Evolutionary conservation across 305 asterid species (phyloP), one percentile per base, ranked within the genome.

Genomic region (Ilex paraguariensis): DNA sequence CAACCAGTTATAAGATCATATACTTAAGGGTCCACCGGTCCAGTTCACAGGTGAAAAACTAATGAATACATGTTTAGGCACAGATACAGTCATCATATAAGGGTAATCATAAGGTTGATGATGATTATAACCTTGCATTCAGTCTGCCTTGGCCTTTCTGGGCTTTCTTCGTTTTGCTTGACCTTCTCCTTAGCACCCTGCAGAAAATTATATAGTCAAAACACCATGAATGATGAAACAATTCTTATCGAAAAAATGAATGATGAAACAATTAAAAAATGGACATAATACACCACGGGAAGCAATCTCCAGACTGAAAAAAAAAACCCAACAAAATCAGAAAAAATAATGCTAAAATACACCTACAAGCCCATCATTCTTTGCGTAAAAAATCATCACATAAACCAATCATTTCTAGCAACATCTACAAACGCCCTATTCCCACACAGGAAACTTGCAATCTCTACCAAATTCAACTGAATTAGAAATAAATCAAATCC

Each of bases 41-140:
- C 28, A 52, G 56, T 14, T 3, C 11, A 52, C 11, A 16, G n/a
- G 6, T 15, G 28, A 56, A 5, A 56, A 11, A 10, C 32, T 7
- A 6, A 54, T 14, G 30, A 17, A 54, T 54, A 5, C 5, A 11
- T 52, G 31, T 7, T 4, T 28, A 31, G 0, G 28, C 42, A 28
- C 40, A 52, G 11, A 7, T 7, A 52, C 42, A 28, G 8, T 28
- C 14, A 56, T 54, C 13, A 6, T 28, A 17, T 4, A 4, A 8
- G n/a, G 8, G n/a, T 54, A 15, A 54, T 17, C 57, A 54, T 54
- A 54, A 54, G 30, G 3, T 3, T 54, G 6, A 54, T 14, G n/a
- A 11, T 33, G 48, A 42, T 50, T 56, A 44, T 33, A 69, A 81
- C 86, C 83, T 81, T 81, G 86, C 86, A 81, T 71, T 75, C 83